Conservation (phyloP, 1,139 yeast species). For the Pichia sp. region DNA sequence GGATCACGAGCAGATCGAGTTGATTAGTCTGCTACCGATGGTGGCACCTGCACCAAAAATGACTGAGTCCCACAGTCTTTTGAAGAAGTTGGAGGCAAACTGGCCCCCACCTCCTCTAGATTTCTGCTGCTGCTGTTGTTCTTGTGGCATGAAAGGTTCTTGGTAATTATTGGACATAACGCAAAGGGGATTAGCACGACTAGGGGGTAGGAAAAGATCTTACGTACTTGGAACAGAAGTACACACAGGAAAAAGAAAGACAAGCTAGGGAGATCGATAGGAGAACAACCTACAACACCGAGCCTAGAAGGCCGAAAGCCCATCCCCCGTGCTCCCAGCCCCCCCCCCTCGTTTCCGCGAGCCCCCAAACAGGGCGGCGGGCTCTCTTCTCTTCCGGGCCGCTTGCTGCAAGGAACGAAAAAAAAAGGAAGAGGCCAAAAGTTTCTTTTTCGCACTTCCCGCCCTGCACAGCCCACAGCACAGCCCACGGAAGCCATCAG, state of each 20-base stretch:
- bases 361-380: neutral
- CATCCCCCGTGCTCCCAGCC: neutral
- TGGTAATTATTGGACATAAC: neutral
- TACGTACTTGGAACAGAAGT: too few species aligned
- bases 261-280: too few species aligned
- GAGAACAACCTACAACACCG: neutral
- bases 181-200: neutral
- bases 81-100: slow-evolving; percentile 10
- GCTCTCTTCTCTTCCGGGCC: neutral
- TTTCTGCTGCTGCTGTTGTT: slow-evolving; percentile 7
- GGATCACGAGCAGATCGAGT: slow-evolving; percentile 16
- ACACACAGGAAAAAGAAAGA: too few species aligned
- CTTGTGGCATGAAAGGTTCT: neutral
- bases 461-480: neutral
- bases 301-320: neutral
- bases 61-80: slow-evolving; percentile 17
- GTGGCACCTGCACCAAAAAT: slow-evolving; percentile 23
- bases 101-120: slow-evolving; percentile 3
- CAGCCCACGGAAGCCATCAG: neutral
- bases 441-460: neutral
- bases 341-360: neutral
- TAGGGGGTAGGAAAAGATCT: too few species aligned
- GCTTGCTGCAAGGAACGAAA: neutral
- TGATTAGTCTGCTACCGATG: slow-evolving; percentile 18
- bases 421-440: neutral